phyloP scores from a whole-genome alignment of 139 green algal genomes.

The Picochlorum sp. region DNA sequence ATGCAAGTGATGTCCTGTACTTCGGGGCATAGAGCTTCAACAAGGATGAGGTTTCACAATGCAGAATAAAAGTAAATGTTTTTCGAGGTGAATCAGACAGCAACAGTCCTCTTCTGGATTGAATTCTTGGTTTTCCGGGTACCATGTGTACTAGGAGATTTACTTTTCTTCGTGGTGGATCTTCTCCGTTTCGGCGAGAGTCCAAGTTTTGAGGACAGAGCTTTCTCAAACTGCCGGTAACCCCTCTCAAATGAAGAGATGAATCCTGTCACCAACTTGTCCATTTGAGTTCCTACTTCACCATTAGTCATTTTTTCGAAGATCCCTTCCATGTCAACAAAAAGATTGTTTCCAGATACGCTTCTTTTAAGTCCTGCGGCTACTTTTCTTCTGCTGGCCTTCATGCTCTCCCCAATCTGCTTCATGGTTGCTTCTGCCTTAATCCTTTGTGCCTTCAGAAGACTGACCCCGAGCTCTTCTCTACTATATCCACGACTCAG shows the following conservation, averaged over 20 bases:
- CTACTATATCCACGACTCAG: constrained; percentile 71
- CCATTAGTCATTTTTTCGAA: constrained; percentile 49
- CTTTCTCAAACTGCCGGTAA: constrained; percentile 27
- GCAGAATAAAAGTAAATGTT: no score
- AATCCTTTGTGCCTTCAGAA: constrained; percentile 67
- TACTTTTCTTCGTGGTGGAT: background rate
- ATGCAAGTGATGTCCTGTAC: no score
- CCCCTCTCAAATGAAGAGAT: constrained; percentile 26
- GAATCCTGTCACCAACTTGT: constrained; percentile 19
- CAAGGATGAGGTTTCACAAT: no score
- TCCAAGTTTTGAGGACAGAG: constrained; percentile 8
- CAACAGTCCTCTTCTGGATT: no score
- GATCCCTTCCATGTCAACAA: constrained; percentile 48
- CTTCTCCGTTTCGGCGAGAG: background rate
- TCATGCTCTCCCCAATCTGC: constrained; percentile 53
- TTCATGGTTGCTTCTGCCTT: constrained; percentile 46
- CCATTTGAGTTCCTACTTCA: constrained; percentile 29
- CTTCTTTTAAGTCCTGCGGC: constrained; percentile 47
- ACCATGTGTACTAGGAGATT: no score
- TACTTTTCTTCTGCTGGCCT: constrained; percentile 46
- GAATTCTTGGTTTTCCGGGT: no score
- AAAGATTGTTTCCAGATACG: constrained; percentile 51
- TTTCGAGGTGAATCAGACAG: no score
- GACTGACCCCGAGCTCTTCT: constrained; percentile 59
- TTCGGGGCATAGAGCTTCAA: no score